Percentiles rank a stretch among this genome's conserved stretches.
Conservation (phyloP, 345 rosid genomes). For the Salix exigua region DNA sequence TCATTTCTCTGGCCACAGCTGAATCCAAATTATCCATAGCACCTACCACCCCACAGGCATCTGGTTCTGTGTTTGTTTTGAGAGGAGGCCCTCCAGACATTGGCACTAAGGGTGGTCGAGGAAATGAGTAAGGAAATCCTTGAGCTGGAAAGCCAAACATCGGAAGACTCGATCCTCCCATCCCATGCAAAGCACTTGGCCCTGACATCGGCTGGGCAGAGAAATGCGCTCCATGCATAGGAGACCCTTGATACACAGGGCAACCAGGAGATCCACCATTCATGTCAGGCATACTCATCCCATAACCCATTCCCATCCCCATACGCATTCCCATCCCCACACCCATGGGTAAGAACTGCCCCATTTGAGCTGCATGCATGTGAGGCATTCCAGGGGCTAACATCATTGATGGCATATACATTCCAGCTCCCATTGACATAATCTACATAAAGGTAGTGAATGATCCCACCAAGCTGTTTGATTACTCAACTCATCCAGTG, state of each 20-base stretch:
- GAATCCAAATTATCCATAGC: constrained; percentile 38
- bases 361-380: constrained; percentile 55
- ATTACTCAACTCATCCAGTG: constrained; percentile 12
- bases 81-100: constrained; percentile 35
- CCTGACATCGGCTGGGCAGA: constrained; percentile 39
- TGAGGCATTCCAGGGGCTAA: constrained; percentile 62
- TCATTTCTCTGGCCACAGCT: constrained; percentile 42
- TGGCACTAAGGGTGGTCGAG: constrained; percentile 31
- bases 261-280: constrained; percentile 39
- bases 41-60: constrained; percentile 26
- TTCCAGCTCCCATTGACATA: constrained; percentile 78
- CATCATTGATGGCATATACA: constrained; percentile 76
- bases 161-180: constrained; percentile 43
- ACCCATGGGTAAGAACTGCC: constrained; percentile 45
- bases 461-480: constrained; percentile 1
- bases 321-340: constrained; percentile 63
- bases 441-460: constrained; percentile 41
- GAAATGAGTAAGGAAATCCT: constrained; percentile 45
- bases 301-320: constrained; percentile 65
- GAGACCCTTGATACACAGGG: constrained; percentile 44
- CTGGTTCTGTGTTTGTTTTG: constrained; percentile 33
- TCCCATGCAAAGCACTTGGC: constrained; percentile 29
- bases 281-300: constrained; percentile 57
- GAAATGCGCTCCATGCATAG: constrained; percentile 53
- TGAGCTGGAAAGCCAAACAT: constrained; percentile 42